Evolutionary conservation across 768 basidiomycete genomes (phyloP).

Genomic region (Leccinum barrowsii): DNA sequence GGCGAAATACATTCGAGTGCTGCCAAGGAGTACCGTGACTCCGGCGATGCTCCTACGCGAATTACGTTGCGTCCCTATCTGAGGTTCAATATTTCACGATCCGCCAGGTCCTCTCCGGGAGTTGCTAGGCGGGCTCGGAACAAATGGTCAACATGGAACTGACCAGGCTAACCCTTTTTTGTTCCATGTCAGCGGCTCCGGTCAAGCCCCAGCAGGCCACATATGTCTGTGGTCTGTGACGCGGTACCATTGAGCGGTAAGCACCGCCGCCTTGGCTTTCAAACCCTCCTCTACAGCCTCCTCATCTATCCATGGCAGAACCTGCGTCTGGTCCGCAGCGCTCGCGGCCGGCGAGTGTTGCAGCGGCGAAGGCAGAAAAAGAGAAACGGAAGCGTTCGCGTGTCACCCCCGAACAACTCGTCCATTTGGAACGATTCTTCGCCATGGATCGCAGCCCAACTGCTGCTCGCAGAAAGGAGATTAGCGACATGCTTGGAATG

Average conservation of each 20-base stretch:
- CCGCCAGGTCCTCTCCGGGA: constrained; percentile 23
- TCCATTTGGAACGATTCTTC: constrained; percentile 70
- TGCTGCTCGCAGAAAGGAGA: constrained; percentile 65
- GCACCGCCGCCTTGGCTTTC: constrained; percentile 27
- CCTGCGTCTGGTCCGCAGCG: constrained; percentile 36
- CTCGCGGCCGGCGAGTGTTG: constrained; percentile 27
- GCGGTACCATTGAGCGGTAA: constrained; percentile 14
- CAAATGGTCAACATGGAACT: constrained; percentile 17
- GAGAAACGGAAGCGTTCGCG: constrained; percentile 74
- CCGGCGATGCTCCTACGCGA: background rate
- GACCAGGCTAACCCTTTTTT: constrained; percentile 24
- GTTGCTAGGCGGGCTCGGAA: constrained; percentile 33
- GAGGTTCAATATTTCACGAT: constrained; percentile 8
- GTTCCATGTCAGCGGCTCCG: constrained; percentile 31
- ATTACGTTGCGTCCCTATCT: constrained; percentile 10
- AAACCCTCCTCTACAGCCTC: constrained; percentile 17
- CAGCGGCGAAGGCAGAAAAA: constrained; percentile 33
- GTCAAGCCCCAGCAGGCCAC: constrained; percentile 20
- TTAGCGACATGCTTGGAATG: constrained; percentile 73
- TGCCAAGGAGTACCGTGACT: no score
- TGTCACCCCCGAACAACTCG: constrained; percentile 78
- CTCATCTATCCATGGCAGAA: constrained; percentile 26
- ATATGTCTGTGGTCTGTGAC: constrained; percentile 28
- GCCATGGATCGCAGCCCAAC: constrained; percentile 67
- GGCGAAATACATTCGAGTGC: no score